Base-by-base conservation (phyloP, 2,329 filamentous ascomycete genomes). In the Cladophialophora psammophila region DNA sequence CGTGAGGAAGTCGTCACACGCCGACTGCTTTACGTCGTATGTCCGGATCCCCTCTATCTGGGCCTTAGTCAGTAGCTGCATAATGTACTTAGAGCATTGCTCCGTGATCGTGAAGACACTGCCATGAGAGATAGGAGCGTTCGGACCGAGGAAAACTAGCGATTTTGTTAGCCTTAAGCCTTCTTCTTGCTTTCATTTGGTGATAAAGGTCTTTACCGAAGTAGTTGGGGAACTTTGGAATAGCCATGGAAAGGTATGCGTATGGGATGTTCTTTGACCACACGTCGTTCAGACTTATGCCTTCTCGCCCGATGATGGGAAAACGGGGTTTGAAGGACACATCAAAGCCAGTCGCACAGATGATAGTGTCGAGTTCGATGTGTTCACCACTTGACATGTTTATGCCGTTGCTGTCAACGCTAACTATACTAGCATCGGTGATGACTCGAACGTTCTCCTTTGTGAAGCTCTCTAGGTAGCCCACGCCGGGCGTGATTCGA, bases 391-490 rank as follows among this genome's bases (percentile, higher is more conserved):
- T 61, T 2, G 26, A 52, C 2, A 68, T 69, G 10, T 71, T 52
- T 20, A 75, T 61, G 20, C 87, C 87, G 0, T 80, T 86, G 40
- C 80, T 78, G 0, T 85, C 89, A 68, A 91, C 86, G 0, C 82
- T 79, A 18, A 80, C 78, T 72, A 90, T 90, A 0, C 90, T 90
- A 0, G 77, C 81, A 0, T 82, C 83, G 31, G 80, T 81, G 70
- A 90, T 86, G 68, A 86, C 88, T 13, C 83, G 81, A 12, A 90
- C 87, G 58, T 91, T 89, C 2, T 84, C 82, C 68, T 86, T 81
- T 0, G 82, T 81, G 20, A 91, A 79, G 0, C 87, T 86, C 74
- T 76, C 88, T 3, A 76, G 66, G 52, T 76, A 76, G 5, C 74
- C 74, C 12, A 72, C 65, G 0, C 83, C 83, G 0, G 84, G 84